Conservation (phyloP, 1,139 yeast species). For the Hemisphaericaspora lyxosophila region DNA sequence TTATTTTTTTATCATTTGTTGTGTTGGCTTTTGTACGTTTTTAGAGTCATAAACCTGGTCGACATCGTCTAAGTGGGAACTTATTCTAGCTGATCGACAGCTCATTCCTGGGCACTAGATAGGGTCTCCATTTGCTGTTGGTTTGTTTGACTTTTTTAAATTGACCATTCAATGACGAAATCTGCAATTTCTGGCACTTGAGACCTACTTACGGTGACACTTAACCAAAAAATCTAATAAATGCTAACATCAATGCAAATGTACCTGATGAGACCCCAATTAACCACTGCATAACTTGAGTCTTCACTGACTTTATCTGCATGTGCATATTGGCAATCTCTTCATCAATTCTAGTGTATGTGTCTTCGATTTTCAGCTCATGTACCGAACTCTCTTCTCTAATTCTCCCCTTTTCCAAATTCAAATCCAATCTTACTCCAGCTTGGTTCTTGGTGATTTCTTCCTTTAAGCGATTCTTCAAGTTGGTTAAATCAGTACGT, state of each 20-base stretch:
- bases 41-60: too few species aligned
- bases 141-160: too few species aligned
- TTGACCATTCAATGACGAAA: too few species aligned
- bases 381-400: constrained; percentile 91
- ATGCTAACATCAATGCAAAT: constrained; percentile 87
- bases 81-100: too few species aligned
- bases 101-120: too few species aligned
- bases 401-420: constrained; percentile 91
- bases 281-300: constrained; percentile 97
- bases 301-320: constrained; percentile 90
- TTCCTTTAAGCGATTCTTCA: constrained; percentile 81
- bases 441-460: constrained; percentile 91
- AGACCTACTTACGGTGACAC: too few species aligned
- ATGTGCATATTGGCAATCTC: constrained; percentile 93
- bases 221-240: constrained; percentile 75
- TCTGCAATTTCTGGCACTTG: too few species aligned
- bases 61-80: too few species aligned
- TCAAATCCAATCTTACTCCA: constrained; percentile 84
- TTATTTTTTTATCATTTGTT: too few species aligned
- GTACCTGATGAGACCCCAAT: constrained; percentile 99
- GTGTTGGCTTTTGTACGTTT: too few species aligned
- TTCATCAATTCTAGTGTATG: constrained; percentile 92
- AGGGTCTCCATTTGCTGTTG: too few species aligned
- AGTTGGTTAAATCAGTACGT: constrained; percentile 80
- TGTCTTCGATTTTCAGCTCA: constrained; percentile 90